Percentiles rank a stretch among this genome's conserved stretches.
phyloP scores from a whole-genome alignment of 805 yeast species.

The Zygotorulaspora chibaensis region DNA sequence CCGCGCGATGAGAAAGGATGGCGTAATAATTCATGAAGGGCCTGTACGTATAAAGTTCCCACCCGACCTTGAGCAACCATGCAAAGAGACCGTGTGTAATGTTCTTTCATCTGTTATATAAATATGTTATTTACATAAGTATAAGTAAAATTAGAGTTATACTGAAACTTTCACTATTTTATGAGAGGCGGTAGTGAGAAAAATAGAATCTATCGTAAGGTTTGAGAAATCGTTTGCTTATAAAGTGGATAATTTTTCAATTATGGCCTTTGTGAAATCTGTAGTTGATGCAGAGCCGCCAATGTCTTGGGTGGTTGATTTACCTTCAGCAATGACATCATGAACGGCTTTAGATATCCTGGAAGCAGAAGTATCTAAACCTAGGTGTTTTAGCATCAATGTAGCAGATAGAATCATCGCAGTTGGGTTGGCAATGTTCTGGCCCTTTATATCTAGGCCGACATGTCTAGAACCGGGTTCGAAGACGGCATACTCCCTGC shows the following conservation, averaged over 20 bases:
- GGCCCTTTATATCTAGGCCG: constrained; percentile 92
- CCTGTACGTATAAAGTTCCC: no score
- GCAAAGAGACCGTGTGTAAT: background rate
- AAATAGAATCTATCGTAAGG: background rate
- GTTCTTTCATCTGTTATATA: constrained; percentile 1
- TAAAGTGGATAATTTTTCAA: constrained; percentile 50
- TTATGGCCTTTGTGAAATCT: constrained; percentile 90
- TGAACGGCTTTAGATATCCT: constrained; percentile 85
- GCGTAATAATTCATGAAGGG: no score
- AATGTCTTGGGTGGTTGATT: constrained; percentile 78
- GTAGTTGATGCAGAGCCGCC: constrained; percentile 89
- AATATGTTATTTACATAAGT: background rate
- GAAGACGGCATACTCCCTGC: constrained; percentile 95
- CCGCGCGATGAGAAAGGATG: no score
- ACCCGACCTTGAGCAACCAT: no score
- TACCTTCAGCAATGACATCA: constrained; percentile 85
- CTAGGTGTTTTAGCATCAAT: constrained; percentile 92
- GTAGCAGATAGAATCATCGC: constrained; percentile 92
- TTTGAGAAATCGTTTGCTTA: background rate
- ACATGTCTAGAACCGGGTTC: constrained; percentile 99
- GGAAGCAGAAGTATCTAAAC: constrained; percentile 79
- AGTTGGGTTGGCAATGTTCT: constrained; percentile 95
- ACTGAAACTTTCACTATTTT: background rate
- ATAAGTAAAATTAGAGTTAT: background rate
- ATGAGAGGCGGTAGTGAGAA: background rate